Conservation (phyloP, 768 basidiomycete genomes). For the Cyathus striatus region DNA sequence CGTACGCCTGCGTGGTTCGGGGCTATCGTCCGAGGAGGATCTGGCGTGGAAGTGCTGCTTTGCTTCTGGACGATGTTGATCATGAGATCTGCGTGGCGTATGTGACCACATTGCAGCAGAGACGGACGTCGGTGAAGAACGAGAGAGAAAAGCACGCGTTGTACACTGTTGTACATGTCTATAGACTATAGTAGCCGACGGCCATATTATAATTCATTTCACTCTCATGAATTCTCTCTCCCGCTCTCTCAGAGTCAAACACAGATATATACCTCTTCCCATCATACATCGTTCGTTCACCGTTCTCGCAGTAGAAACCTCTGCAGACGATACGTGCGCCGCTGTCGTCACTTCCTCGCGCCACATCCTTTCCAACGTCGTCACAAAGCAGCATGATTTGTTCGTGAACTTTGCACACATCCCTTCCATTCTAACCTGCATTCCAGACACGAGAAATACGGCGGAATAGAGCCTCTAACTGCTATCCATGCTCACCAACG, state of each 20-base stretch:
- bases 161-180: too few relatives aligned
- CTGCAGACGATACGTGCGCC: slow-evolving; percentile 92
- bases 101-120: slow-evolving; percentile 22
- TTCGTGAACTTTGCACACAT: slow-evolving; percentile 20
- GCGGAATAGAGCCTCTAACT: slow-evolving; percentile 75
- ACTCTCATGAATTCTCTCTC: too few relatives aligned
- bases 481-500: slow-evolving; percentile 77
- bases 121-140: neutral
- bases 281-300: slow-evolving; percentile 37
- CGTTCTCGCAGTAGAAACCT: slow-evolving; percentile 77
- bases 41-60: slow-evolving; percentile 17
- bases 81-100: slow-evolving; percentile 33
- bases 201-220: too few relatives aligned
- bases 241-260: too few relatives aligned
- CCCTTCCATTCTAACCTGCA: slow-evolving; percentile 3
- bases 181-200: too few relatives aligned
- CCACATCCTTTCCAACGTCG: slow-evolving; percentile 75
- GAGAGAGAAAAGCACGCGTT: too few relatives aligned
- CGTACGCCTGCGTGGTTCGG: slow-evolving; percentile 32
- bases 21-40: slow-evolving; percentile 26
- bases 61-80: slow-evolving; percentile 24
- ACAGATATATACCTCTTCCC: neutral
- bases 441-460: slow-evolving; percentile 49
- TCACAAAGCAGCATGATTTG: slow-evolving; percentile 76
- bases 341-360: slow-evolving; percentile 74